These are phyloP conservation scores for Fusarium goolgardi DNA, from an alignment of 2,329 filamentous ascomycete genomes.

Conservation along the genomic window DNA sequence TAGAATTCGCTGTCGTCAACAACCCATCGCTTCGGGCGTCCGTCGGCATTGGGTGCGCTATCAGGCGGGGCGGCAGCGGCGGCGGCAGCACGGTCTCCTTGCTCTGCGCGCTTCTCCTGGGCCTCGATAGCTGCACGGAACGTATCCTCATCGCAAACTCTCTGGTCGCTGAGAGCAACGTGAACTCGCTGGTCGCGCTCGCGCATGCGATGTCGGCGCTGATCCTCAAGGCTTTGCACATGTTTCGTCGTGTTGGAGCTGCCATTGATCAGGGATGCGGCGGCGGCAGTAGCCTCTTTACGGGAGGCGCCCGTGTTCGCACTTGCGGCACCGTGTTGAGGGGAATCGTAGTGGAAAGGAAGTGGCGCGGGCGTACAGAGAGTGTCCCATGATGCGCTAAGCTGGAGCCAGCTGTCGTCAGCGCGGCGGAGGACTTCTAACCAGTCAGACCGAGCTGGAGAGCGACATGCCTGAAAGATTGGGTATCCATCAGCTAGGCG, in stretches of 20 bases:
- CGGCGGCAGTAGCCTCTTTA: constrained; percentile 36
- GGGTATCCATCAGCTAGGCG: constrained; percentile 83
- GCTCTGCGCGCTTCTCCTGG: constrained; percentile 67
- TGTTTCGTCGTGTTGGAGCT: constrained; percentile 43
- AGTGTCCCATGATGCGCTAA: constrained; percentile 74
- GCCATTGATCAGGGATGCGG: constrained; percentile 36
- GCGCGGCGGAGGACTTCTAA: constrained; percentile 76
- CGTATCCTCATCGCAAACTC: constrained; percentile 73
- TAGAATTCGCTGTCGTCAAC: constrained; percentile 76
- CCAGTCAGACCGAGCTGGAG: constrained; percentile 82
- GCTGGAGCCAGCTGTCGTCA: constrained; percentile 75
- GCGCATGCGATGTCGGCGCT: constrained; percentile 69
- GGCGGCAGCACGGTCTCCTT: constrained; percentile 43
- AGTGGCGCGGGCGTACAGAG: constrained; percentile 73
- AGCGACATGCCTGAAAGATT: constrained; percentile 78
- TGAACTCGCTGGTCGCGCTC: constrained; percentile 74
- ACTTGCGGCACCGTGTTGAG: not conserved
- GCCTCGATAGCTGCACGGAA: constrained; percentile 73
- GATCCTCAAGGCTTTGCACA: constrained; percentile 55
- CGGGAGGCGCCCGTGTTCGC: constrained; percentile 7
- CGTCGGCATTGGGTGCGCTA: not conserved
- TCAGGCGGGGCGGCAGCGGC: not conserved
- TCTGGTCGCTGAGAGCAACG: constrained; percentile 74
- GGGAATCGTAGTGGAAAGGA: constrained; percentile 48
- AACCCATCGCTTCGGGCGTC: constrained; percentile 66